Conservation (phyloP, 177 flowering plant genomes). For the Telopea speciosissima region DNA sequence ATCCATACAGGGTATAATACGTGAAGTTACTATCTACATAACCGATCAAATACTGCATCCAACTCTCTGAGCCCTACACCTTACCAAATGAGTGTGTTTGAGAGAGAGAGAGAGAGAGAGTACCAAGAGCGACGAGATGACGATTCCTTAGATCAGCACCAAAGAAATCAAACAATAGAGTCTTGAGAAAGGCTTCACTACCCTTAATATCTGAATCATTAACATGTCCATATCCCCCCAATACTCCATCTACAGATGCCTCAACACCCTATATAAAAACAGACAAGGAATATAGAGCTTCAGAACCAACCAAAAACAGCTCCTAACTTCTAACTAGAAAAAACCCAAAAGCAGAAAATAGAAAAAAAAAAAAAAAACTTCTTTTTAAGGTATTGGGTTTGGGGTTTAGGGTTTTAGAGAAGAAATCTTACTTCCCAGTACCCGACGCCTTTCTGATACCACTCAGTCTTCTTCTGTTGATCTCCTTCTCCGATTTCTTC, state of each 20-base stretch:
- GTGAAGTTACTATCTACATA: too few relatives aligned
- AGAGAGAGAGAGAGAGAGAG: background rate
- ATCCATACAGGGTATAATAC: too few relatives aligned
- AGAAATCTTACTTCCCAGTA: constrained; percentile 69
- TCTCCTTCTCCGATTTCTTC: constrained; percentile 60
- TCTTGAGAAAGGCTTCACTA: constrained; percentile 69
- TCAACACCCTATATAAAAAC: constrained; percentile 58
- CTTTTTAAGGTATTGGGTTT: background rate
- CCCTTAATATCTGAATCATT: constrained; percentile 64
- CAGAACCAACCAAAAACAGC: background rate
- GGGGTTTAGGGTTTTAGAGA: background rate
- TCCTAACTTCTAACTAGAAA: background rate
- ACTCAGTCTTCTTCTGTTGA: constrained; percentile 41
- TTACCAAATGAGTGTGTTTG: too few relatives aligned
- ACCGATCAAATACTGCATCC: too few relatives aligned
- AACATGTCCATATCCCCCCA: constrained; percentile 89
- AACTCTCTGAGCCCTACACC: too few relatives aligned
- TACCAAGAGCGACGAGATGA: constrained; percentile 84
- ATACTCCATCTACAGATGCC: constrained; percentile 88
- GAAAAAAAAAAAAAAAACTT: too few relatives aligned
- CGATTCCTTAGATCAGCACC: constrained; percentile 20
- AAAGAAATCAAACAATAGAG: constrained; percentile 45
- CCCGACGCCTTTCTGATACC: constrained; percentile 78
- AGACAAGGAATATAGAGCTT: background rate
- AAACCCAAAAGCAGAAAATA: too few relatives aligned